Percentiles rank a stretch among this genome's conserved stretches.
Conservation (phyloP, 2,329 filamentous ascomycete species). For the Chaetomium globosum region DNA sequence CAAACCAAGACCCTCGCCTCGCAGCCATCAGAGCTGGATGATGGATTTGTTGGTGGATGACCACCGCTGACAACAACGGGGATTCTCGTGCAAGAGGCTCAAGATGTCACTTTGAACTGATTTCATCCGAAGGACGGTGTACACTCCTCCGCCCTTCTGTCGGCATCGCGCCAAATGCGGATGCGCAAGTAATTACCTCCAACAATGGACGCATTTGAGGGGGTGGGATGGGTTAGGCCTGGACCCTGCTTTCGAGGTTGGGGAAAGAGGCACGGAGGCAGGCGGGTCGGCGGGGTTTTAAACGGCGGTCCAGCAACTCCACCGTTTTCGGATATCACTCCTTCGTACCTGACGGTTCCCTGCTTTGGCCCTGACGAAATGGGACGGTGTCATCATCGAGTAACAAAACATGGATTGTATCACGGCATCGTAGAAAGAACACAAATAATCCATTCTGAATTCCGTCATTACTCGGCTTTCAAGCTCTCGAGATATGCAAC, state of each 20-base stretch:
- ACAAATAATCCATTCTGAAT: neutral
- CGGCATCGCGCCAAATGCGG: constrained; percentile 11
- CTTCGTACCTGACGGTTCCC: neutral
- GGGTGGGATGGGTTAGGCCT: constrained; percentile 3
- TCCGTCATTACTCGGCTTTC: constrained; percentile 22
- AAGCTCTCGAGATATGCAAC: constrained; percentile 16
- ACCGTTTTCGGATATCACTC: neutral
- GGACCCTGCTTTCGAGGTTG: constrained; percentile 1
- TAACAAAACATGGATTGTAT: neutral
- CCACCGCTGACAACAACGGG: neutral
- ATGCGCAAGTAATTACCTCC: neutral
- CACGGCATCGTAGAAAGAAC: neutral
- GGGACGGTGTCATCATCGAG: neutral
- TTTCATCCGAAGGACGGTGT: neutral
- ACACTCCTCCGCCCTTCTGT: neutral
- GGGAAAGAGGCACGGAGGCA: neutral
- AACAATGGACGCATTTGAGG: constrained; percentile 12
- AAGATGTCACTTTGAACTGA: neutral
- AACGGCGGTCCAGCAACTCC: neutral
- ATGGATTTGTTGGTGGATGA: constrained; percentile 4
- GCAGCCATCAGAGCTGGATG: neutral
- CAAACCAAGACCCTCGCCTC: constrained; percentile 14
- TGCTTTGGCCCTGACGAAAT: neutral
- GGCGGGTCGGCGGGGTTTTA: neutral
- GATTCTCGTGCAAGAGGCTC: neutral